Conservation (phyloP, 2,329 filamentous ascomycete species). For the Neofusicoccum kwambonambiense region DNA sequence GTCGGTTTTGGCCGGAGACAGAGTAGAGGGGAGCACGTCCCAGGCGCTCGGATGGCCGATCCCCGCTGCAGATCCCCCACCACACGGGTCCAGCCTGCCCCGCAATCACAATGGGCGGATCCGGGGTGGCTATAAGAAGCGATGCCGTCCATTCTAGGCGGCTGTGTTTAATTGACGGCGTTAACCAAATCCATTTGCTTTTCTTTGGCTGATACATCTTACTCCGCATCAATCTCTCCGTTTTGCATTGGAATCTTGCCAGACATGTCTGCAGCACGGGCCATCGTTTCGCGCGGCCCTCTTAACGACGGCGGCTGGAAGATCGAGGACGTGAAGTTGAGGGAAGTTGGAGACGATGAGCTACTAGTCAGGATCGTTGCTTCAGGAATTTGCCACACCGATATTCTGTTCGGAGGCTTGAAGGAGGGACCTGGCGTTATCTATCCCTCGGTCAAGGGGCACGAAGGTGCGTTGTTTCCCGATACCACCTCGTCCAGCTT, state of each 20-base stretch:
- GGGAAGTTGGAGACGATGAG: conserved; percentile 46
- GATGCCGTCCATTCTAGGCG: neutral
- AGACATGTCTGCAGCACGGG: conserved; percentile 23
- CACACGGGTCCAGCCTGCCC: neutral
- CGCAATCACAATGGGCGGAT: neutral
- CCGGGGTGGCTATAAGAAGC: neutral
- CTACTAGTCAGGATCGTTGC: conserved; percentile 55
- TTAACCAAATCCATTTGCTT: too few relatives aligned
- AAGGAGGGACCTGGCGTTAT: conserved; percentile 32
- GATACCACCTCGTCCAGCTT: too few relatives aligned
- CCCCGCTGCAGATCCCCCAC: conserved; percentile 10
- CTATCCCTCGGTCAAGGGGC: conserved; percentile 52
- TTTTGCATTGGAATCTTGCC: neutral
- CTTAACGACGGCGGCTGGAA: conserved; percentile 39
- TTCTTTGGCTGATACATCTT: too few relatives aligned
- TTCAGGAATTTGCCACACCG: conserved; percentile 57
- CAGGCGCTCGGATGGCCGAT: neutral
- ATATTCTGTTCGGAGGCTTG: conserved; percentile 47
- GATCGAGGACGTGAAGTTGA: conserved; percentile 37
- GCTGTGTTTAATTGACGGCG: neutral
- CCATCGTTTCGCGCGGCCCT: conserved; percentile 41
- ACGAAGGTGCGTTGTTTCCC: conserved; percentile 45
- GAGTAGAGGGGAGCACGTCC: neutral
- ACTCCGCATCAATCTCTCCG: neutral
- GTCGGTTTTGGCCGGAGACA: too few relatives aligned